Percentiles rank a stretch among this genome's conserved stretches.
Evolutionary conservation across 805 yeast genomes (phyloP).

Genomic region (Nakazawaea wyomingensis): DNA sequence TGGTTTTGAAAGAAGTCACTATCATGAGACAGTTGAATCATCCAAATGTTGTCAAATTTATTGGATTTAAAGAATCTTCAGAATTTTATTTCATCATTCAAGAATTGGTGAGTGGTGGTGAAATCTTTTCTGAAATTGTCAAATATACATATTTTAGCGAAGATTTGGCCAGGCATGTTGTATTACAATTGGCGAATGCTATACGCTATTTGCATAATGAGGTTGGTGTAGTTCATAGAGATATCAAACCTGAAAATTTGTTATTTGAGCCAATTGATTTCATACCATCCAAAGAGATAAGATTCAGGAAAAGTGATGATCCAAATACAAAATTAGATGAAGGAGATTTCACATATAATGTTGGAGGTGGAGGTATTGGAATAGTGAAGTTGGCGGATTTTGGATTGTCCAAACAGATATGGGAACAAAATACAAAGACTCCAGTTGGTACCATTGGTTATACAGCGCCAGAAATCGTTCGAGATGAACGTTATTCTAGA

Average conservation of each 20-base stretch:
- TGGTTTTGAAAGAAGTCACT: slow-evolving; percentile 65
- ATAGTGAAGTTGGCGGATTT: slow-evolving; percentile 89
- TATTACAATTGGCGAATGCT: slow-evolving; percentile 65
- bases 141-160: slow-evolving; percentile 74
- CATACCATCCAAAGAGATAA: slow-evolving; percentile 27
- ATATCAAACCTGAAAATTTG: slow-evolving; percentile 77
- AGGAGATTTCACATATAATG: slow-evolving; percentile 71
- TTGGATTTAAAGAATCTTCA: slow-evolving; percentile 46
- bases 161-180: slow-evolving; percentile 66
- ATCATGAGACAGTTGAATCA: slow-evolving; percentile 65
- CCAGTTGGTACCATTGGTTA: slow-evolving; percentile 99
- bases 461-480: slow-evolving; percentile 97
- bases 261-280: slow-evolving; percentile 53
- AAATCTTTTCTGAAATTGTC: slow-evolving; percentile 74
- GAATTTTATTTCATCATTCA: slow-evolving; percentile 56
- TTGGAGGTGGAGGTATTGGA: slow-evolving; percentile 95
- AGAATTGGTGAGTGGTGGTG: slow-evolving; percentile 75
- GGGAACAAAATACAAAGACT: slow-evolving; percentile 86
- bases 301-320: slow-evolving; percentile 63
- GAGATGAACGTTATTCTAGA: slow-evolving; percentile 87
- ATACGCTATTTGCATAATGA: slow-evolving; percentile 68
- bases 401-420: slow-evolving; percentile 87
- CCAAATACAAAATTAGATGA: slow-evolving; percentile 71
- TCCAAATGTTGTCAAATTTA: slow-evolving; percentile 53
- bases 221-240: slow-evolving; percentile 70